These are phyloP conservation scores for Ceratocystiopsis brevicomis DNA, from an alignment of 2,329 filamentous ascomycete species.

Conservation along the genomic window DNA sequence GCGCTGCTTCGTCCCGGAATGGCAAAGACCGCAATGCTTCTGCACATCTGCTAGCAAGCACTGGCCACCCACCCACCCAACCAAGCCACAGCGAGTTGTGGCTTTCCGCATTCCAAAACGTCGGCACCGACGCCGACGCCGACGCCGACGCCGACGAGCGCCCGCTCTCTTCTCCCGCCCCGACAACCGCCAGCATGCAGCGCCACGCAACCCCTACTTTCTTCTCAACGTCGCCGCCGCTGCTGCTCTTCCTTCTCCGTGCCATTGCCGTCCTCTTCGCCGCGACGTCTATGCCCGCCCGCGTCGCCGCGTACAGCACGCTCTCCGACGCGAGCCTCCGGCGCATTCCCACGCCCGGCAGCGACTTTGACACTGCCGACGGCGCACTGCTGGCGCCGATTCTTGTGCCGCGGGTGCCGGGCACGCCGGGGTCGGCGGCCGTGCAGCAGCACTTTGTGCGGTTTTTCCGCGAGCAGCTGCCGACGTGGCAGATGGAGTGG, in stretches of 20 bases:
- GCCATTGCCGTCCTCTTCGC: constrained; percentile 6
- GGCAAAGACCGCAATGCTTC: no score
- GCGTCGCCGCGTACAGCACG: constrained; percentile 22
- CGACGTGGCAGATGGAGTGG: constrained; percentile 60
- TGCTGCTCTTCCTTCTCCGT: background rate
- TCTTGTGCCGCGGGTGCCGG: constrained; percentile 71
- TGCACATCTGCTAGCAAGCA: no score
- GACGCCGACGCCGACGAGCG: background rate
- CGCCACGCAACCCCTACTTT: no score
- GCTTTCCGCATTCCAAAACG: no score
- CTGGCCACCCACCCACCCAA: no score
- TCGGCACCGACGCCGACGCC: no score
- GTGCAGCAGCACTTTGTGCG: constrained; percentile 67
- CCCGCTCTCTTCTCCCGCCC: background rate
- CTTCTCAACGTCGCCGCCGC: background rate
- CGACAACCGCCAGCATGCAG: no score
- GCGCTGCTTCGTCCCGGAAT: no score
- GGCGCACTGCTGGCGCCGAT: constrained; percentile 72
- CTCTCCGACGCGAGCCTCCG: constrained; percentile 60
- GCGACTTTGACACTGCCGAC: constrained; percentile 59
- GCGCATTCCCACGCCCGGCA: constrained; percentile 49
- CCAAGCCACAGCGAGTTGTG: no score
- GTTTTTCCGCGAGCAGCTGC: constrained; percentile 60
- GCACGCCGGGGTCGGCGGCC: constrained; percentile 52
- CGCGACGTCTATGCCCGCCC: constrained; percentile 8